phyloP scores from a whole-genome alignment of 495 filamentous ascomycete species.

The Penicillium odoratum region DNA sequence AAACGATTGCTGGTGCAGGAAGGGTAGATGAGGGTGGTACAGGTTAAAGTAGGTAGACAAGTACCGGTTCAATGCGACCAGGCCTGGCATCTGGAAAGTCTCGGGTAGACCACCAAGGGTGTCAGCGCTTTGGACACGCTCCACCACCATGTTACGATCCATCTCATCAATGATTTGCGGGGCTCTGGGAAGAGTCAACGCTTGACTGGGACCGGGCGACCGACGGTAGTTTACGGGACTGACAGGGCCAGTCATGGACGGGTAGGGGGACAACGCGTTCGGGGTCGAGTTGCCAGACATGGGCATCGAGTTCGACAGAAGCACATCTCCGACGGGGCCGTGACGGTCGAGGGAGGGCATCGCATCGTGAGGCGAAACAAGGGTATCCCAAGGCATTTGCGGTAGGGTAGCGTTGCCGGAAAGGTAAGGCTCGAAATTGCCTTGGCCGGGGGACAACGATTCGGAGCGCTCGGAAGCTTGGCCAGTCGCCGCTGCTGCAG shows the following conservation, averaged over 20 bases:
- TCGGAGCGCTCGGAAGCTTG: slow-evolving; percentile 71
- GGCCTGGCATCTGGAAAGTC: slow-evolving; percentile 81
- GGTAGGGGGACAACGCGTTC: slow-evolving; percentile 77
- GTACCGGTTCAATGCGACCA: slow-evolving; percentile 79
- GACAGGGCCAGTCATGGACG: slow-evolving; percentile 69
- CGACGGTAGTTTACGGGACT: slow-evolving; percentile 69
- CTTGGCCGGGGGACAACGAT: slow-evolving; percentile 69
- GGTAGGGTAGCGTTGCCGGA: slow-evolving; percentile 76
- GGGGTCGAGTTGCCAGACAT: slow-evolving; percentile 73
- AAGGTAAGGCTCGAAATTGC: slow-evolving; percentile 68
- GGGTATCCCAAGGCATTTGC: slow-evolving; percentile 87
- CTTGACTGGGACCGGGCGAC: slow-evolving; percentile 64
- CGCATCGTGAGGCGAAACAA: slow-evolving; percentile 65
- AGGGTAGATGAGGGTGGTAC: slow-evolving; percentile 96
- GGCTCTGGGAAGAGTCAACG: slow-evolving; percentile 63
- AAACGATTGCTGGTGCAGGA: slow-evolving; percentile 93
- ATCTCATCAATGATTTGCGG: slow-evolving; percentile 71
- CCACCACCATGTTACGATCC: slow-evolving; percentile 76
- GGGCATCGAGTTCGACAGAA: slow-evolving; percentile 68
- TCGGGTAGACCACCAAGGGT: slow-evolving; percentile 79
- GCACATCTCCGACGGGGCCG: slow-evolving; percentile 55
- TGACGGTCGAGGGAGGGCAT: slow-evolving; percentile 67
- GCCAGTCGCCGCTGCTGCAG: slow-evolving; percentile 76
- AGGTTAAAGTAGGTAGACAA: slow-evolving; percentile 94
- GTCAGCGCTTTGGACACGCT: slow-evolving; percentile 80